phyloP scores from a whole-genome alignment of 2,329 filamentous ascomycete genomes.

The Aspergillus brunneoviolaceus region DNA sequence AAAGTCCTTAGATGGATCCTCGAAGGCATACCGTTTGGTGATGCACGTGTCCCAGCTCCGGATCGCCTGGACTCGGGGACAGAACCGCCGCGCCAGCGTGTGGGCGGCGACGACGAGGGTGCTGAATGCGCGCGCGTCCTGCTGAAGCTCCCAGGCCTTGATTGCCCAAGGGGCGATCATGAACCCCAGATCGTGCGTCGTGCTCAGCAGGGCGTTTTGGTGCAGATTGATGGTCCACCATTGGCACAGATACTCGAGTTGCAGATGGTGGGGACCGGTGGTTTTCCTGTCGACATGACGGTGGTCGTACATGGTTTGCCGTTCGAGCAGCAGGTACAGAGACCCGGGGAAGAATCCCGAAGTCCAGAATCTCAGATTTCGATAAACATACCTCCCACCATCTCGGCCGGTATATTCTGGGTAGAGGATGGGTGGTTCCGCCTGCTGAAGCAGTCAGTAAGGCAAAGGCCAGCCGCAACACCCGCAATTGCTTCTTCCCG shows the following conservation, averaged over 20 bases:
- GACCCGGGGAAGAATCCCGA: slow-evolving; percentile 51
- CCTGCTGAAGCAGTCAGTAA: not conserved
- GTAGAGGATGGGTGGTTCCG: slow-evolving; percentile 9
- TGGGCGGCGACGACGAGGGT: slow-evolving; percentile 35
- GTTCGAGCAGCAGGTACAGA: slow-evolving; percentile 42
- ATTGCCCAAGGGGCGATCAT: slow-evolving; percentile 52
- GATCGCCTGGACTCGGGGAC: slow-evolving; percentile 35
- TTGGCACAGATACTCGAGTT: slow-evolving; percentile 30
- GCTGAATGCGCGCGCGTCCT: slow-evolving; percentile 36
- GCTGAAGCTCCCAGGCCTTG: slow-evolving; percentile 49
- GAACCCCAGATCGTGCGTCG: slow-evolving; percentile 58
- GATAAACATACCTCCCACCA: slow-evolving; percentile 38
- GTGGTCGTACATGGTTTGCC: slow-evolving; percentile 31
- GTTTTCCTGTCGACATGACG: not conserved
- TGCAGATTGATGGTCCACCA: slow-evolving; percentile 47
- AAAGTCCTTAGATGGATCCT: slow-evolving; percentile 38
- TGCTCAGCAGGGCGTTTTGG: slow-evolving; percentile 43
- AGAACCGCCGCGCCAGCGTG: slow-evolving; percentile 41
- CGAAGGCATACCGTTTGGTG: slow-evolving; percentile 31
- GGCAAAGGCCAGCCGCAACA: too few relatives aligned
- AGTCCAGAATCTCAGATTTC: slow-evolving; percentile 48
- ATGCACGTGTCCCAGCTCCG: slow-evolving; percentile 48
- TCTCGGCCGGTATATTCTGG: slow-evolving; percentile 19
- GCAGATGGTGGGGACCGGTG: slow-evolving; percentile 13
- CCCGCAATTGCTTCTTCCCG: too few relatives aligned